phyloP scores from a whole-genome alignment of 768 basidiomycete species.

The Leccinellum albellum region DNA sequence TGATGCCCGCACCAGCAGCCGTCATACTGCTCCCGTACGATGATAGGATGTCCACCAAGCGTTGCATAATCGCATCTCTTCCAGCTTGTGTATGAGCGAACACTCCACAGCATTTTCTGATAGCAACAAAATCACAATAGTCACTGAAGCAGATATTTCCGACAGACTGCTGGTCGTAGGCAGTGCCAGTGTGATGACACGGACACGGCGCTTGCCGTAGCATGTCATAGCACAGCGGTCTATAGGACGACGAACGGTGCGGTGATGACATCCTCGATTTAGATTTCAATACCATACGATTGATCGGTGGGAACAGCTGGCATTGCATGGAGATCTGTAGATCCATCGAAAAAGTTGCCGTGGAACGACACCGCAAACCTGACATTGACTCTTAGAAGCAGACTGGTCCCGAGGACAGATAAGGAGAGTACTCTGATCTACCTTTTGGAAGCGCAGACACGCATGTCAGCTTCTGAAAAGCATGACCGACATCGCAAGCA shows the following conservation, averaged over 20 bases:
- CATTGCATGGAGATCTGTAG: constrained; percentile 93
- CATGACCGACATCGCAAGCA: constrained; percentile 91
- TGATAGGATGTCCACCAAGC: constrained; percentile 76
- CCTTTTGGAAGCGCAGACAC: constrained; percentile 96
- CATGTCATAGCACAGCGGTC: constrained; percentile 93
- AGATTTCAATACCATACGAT: constrained; percentile 92
- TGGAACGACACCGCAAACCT: constrained; percentile 96
- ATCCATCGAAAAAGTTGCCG: constrained; percentile 97
- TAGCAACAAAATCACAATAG: constrained; percentile 75
- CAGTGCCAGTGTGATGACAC: constrained; percentile 83
- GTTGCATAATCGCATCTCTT: constrained; percentile 88
- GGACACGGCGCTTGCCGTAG: constrained; percentile 88
- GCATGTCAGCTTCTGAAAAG: constrained; percentile 96
- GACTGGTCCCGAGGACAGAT: neutral
- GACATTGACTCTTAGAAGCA: neutral
- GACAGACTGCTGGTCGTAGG: constrained; percentile 86
- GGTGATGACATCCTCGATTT: constrained; percentile 91
- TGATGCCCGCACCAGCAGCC: constrained; percentile 86
- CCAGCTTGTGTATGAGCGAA: constrained; percentile 77
- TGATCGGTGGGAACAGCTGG: constrained; percentile 94
- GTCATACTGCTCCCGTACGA: constrained; percentile 98
- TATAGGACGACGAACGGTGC: constrained; percentile 91
- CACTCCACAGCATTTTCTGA: constrained; percentile 94
- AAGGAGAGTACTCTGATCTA: constrained; percentile 29
- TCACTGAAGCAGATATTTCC: constrained; percentile 87